Percentiles rank a stretch among this genome's conserved stretches.
phyloP scores from a whole-genome alignment of 2,329 filamentous ascomycete species.

The Ceratocystis albifundus region DNA sequence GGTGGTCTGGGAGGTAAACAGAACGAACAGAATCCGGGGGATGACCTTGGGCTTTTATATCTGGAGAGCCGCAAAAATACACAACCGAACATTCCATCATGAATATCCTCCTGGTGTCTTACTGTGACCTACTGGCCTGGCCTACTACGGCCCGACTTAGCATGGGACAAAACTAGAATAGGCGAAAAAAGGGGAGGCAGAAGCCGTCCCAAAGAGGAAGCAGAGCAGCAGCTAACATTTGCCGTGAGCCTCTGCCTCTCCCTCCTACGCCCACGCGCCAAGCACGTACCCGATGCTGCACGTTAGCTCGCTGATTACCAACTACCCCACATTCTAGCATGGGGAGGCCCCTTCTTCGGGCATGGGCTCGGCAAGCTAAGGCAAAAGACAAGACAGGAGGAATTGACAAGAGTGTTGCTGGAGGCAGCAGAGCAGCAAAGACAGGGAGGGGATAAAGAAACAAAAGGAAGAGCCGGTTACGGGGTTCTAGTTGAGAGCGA shows the following conservation, averaged over 20 bases:
- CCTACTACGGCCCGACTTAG: neutral
- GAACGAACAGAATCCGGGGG: neutral
- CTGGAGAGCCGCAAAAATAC: constrained; percentile 17
- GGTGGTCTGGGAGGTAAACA: neutral
- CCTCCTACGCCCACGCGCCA: neutral
- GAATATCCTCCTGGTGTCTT: neutral
- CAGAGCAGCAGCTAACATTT: neutral
- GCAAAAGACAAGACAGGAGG: neutral
- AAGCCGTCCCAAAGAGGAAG: neutral
- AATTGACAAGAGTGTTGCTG: no score
- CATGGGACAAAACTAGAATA: neutral
- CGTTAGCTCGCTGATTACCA: neutral
- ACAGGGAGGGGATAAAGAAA: neutral
- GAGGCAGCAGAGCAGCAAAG: no score
- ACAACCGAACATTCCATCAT: constrained; percentile 14
- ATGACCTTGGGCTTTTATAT: constrained; percentile 15
- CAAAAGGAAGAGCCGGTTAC: neutral
- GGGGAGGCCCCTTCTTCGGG: neutral
- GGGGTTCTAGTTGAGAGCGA: neutral
- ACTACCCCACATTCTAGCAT: constrained; percentile 6
- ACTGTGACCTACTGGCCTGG: neutral
- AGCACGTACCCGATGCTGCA: neutral
- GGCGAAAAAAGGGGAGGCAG: neutral
- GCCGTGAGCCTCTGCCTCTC: constrained; percentile 7
- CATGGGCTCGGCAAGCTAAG: neutral